These are phyloP conservation scores for Hirsutella minnesotensis DNA, from an alignment of 2,329 filamentous ascomycete genomes.

Conservation along the genomic window DNA sequence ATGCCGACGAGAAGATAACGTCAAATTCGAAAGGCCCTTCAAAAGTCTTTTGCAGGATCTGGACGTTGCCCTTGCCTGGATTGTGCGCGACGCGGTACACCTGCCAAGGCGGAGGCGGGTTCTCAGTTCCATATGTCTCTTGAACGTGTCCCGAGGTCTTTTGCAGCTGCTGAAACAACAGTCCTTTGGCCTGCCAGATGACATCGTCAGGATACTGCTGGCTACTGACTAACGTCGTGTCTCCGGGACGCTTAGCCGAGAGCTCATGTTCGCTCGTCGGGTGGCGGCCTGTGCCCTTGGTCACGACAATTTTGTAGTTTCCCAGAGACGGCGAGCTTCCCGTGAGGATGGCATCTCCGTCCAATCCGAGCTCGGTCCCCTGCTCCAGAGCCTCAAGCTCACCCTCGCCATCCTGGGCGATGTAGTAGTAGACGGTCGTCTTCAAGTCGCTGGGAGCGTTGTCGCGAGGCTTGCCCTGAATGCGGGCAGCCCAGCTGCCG, in stretches of 20 bases:
- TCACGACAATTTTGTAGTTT: conserved; percentile 68
- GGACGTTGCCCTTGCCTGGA: conserved; percentile 64
- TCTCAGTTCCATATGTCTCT: conserved; percentile 38
- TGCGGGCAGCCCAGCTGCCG: conserved; percentile 82
- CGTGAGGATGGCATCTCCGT: conserved; percentile 52
- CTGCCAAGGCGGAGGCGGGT: conserved; percentile 75
- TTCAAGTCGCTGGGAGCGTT: conserved; percentile 56
- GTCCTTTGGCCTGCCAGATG: conserved; percentile 74
- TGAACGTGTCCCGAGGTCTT: conserved; percentile 37
- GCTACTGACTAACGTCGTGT: conserved; percentile 66
- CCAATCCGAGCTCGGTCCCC: conserved; percentile 36
- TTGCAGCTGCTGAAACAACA: conserved; percentile 43
- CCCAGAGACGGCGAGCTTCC: conserved; percentile 65
- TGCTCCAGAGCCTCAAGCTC: conserved; percentile 46
- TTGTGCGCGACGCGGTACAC: conserved; percentile 67
- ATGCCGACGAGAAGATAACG: conserved; percentile 74
- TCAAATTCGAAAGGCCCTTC: conserved; percentile 89
- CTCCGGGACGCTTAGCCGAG: conserved; percentile 56
- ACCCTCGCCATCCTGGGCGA: conserved; percentile 66
- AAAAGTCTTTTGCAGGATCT: conserved; percentile 85
- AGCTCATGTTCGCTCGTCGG: conserved; percentile 53
- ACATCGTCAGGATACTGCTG: conserved; percentile 52
- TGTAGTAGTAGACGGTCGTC: conserved; percentile 72
- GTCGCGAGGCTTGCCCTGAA: conserved; percentile 68
- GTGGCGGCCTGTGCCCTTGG: conserved; percentile 54